Percentiles rank a stretch among this genome's conserved stretches.
Evolutionary conservation across 2,329 filamentous ascomycete species (phyloP).

Genomic region (Colletotrichum trifolii): DNA sequence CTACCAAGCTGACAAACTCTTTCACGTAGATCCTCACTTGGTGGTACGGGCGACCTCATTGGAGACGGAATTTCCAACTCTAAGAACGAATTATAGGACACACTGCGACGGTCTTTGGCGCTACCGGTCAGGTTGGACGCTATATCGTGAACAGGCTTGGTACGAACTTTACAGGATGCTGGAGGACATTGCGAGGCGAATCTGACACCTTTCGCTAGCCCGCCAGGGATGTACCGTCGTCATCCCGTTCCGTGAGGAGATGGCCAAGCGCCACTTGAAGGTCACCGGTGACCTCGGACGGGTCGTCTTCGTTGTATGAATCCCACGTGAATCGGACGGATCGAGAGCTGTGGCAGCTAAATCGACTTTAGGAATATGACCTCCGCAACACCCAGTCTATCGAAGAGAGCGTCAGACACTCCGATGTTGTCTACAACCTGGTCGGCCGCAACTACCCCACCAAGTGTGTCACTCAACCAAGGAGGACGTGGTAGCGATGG

Average conservation of each 20-base stretch:
- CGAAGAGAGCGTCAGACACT: slow-evolving; percentile 96
- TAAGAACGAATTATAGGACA: slow-evolving; percentile 70
- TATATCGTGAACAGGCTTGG: slow-evolving; percentile 98
- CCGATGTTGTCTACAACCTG: slow-evolving; percentile 97
- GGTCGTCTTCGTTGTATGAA: slow-evolving; percentile 80
- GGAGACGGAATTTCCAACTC: slow-evolving; percentile 20
- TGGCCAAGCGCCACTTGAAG: slow-evolving; percentile 97
- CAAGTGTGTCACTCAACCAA: slow-evolving; percentile 69
- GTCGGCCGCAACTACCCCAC: slow-evolving; percentile 95
- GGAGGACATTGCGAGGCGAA: background rate
- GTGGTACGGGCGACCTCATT: slow-evolving; percentile 68
- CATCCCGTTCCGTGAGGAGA: slow-evolving; percentile 94
- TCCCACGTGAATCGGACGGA: background rate
- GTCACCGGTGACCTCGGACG: slow-evolving; percentile 93
- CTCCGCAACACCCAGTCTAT: slow-evolving; percentile 94
- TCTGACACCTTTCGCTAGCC: slow-evolving; percentile 62
- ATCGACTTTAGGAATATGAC: slow-evolving; percentile 80
- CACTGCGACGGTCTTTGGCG: slow-evolving; percentile 97
- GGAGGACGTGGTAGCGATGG: slow-evolving; percentile 8
- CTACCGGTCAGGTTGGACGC: slow-evolving; percentile 92
- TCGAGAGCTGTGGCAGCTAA: slow-evolving; percentile 3
- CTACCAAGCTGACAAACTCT: slow-evolving; percentile 7
- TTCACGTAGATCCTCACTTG: slow-evolving; percentile 77
- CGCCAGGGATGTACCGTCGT: slow-evolving; percentile 94
- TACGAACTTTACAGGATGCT: slow-evolving; percentile 45